Base-by-base conservation (phyloP, 2,329 filamentous ascomycete species). In the Colletotrichum liriopes region DNA sequence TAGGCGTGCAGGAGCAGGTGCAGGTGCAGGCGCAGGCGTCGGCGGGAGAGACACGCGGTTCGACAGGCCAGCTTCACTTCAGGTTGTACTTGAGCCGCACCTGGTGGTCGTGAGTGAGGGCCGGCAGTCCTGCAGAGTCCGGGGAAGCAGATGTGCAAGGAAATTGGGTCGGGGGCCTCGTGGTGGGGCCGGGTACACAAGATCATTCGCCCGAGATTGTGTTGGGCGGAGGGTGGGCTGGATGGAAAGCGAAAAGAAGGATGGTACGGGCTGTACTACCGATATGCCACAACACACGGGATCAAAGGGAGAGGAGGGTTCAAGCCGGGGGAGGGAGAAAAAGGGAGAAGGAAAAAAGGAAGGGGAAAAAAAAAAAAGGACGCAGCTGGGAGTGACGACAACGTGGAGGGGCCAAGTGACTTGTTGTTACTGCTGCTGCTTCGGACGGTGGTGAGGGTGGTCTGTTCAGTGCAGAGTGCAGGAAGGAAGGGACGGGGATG, bases 11-110 rank as follows among this genome's bases (percentile, higher is more conserved):
- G 39, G 52, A 47, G 37, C 59, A 69, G 23, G 23, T 26, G 23
- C 23, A 26, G 23, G 58, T 65, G 51, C 65, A 60, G 39, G 45
- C 45, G 37, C 59, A 69, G 39, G 52, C n/a, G 59, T 49, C 37
- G 9, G 20, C 35, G 26, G 52, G 41, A 60, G 41, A 69, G 47
- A 69, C 59, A 60, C 16, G 26, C 23, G 37, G 61, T 43, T n/a
- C 45, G 43, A 63, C 14, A 20, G 32, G 23, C 37, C 9, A 26
- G 49, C 65, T 35, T 47, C 43, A 43, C 52, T 51, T 45, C 26
- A 23, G 54, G 37, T 23, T 59, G 65, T 47, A 65, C 45, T 61
- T 65, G 70, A 72, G 70, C 65, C 65, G 70, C 65, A 72, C 51
- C 43, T 47, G 52, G 43, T 65, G 70, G 60, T 49, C 60, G 54